Conservation (phyloP, 2,329 filamentous ascomycete species). For the Dothistroma pini region DNA sequence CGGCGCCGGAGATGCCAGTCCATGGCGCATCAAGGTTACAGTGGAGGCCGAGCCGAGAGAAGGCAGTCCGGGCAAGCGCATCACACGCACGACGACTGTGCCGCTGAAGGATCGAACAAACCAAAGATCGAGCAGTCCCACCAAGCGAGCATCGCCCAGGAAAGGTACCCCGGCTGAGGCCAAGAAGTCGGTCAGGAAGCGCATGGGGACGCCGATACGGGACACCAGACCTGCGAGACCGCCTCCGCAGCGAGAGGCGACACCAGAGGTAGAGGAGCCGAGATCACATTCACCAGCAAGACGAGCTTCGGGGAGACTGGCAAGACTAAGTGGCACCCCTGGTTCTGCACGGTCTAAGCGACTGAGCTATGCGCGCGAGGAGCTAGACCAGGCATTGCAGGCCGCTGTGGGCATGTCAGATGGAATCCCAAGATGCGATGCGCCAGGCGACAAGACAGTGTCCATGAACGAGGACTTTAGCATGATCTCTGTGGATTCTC, state of each 20-base stretch:
- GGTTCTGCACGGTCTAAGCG: constrained; percentile 23
- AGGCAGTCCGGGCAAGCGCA: constrained; percentile 22
- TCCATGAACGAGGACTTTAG: constrained; percentile 50
- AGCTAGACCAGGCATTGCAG: constrained; percentile 31
- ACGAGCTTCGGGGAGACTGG: constrained; percentile 17
- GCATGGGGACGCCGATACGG: constrained; percentile 30
- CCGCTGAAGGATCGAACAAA: constrained; percentile 38
- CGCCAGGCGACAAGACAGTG: constrained; percentile 44
- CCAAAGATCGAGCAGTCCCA: constrained; percentile 19
- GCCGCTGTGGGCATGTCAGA: constrained; percentile 26
- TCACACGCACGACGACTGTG: constrained; percentile 36
- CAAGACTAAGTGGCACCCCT: constrained; percentile 14
- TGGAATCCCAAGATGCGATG: constrained; percentile 1
- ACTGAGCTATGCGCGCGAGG: constrained; percentile 30
- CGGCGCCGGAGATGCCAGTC: constrained; percentile 38
- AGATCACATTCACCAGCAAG: constrained; percentile 12
- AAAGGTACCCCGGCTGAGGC: background rate
- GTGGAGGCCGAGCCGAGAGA: constrained; percentile 46
- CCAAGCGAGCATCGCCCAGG: constrained; percentile 15
- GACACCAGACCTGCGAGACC: constrained; percentile 10
- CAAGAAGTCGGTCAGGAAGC: constrained; percentile 23
- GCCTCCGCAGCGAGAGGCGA: background rate
- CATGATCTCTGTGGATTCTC: constrained; percentile 48
- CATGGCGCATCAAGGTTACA: constrained; percentile 50
- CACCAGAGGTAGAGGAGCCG: background rate